A percentile compares a stretch with the other conserved stretches of the same genome.
Conservation (phyloP, 192 early-diverging fungal species). For the Coemansia erecta region DNA sequence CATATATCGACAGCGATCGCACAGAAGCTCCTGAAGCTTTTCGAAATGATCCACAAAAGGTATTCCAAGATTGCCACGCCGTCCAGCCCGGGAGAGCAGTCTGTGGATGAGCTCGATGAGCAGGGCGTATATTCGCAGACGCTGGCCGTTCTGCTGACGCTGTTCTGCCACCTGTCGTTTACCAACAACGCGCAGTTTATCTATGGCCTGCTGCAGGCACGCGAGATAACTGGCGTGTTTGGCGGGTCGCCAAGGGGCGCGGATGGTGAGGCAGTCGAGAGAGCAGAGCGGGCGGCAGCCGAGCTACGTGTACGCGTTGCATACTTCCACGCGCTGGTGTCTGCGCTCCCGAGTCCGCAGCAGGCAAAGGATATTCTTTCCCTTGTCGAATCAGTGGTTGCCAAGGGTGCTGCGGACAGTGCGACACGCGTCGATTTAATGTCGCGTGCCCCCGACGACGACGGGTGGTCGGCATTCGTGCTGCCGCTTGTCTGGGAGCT, state of each 20-base stretch:
- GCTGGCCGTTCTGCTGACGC: conserved; percentile 26
- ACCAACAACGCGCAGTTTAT: conserved; percentile 50
- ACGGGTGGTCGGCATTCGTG: conserved; percentile 34
- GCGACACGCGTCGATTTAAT: conserved; percentile 7
- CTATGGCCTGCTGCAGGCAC: conserved; percentile 44
- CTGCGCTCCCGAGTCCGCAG: conserved; percentile 27
- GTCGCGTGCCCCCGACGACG: not conserved
- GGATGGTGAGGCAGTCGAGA: not conserved
- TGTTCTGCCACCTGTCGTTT: conserved; percentile 34
- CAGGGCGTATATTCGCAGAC: conserved; percentile 32
- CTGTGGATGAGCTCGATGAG: conserved; percentile 16
- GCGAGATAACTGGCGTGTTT: conserved; percentile 29
- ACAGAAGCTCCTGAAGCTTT: conserved; percentile 44
- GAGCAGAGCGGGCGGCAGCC: conserved; percentile 20
- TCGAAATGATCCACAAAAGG: conserved; percentile 42
- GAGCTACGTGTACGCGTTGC: conserved; percentile 43
- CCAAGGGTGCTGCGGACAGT: conserved; percentile 9
- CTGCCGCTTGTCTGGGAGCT: conserved; percentile 52
- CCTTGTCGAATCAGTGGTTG: conserved; percentile 26
- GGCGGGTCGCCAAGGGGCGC: conserved; percentile 5
- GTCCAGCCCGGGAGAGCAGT: not conserved
- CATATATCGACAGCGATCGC: conserved; percentile 23
- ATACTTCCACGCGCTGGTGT: conserved; percentile 46
- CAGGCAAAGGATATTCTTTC: conserved; percentile 35
- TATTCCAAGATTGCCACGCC: conserved; percentile 21